phyloP scores from a whole-genome alignment of 1,139 yeast species.

The Zhuliangozyma parablackwelliae region DNA sequence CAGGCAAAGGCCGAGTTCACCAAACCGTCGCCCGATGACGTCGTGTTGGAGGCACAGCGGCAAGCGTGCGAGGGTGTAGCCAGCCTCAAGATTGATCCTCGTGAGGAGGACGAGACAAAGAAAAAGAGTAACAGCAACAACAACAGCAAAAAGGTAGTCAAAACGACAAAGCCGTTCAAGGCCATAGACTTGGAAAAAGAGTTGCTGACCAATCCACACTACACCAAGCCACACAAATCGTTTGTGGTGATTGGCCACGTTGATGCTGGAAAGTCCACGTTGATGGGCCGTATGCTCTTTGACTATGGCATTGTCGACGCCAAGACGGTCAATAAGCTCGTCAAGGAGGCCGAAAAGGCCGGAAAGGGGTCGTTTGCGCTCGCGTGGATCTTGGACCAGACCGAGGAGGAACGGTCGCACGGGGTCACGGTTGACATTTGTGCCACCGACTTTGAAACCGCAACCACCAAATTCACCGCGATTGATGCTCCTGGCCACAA shows the following conservation, averaged over 20 bases:
- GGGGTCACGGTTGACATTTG: slow-evolving; percentile 96
- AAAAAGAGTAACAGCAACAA: neutral
- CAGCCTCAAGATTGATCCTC: slow-evolving; percentile 19
- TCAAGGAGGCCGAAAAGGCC: slow-evolving; percentile 71
- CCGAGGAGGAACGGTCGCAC: slow-evolving; percentile 78
- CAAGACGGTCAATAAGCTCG: slow-evolving; percentile 68
- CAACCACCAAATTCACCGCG: slow-evolving; percentile 64
- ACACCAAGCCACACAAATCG: slow-evolving; percentile 60
- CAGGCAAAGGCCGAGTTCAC: slow-evolving; percentile 55
- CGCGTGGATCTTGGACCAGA: slow-evolving; percentile 98
- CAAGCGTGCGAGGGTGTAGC: slow-evolving; percentile 40
- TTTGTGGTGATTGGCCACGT: slow-evolving; percentile 94
- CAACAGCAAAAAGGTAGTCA: slow-evolving; percentile 6
- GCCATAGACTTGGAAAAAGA: slow-evolving; percentile 39
- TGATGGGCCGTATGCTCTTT: slow-evolving; percentile 82
- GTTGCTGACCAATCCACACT: slow-evolving; percentile 28
- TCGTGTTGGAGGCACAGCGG: slow-evolving; percentile 57
- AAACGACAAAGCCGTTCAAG: slow-evolving; percentile 37
- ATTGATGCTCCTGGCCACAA: slow-evolving; percentile 85
- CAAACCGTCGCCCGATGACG: slow-evolving; percentile 82
- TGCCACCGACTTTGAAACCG: slow-evolving; percentile 76
- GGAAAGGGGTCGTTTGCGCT: slow-evolving; percentile 94
- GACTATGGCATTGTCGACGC: slow-evolving; percentile 81
- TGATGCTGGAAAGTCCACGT: slow-evolving; percentile 95
- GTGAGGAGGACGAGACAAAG: slow-evolving; percentile 9